Evolutionary conservation across 2,329 filamentous ascomycete genomes (phyloP), one percentile per base, ranked within the genome.

Genomic region (Trichoderma sp.): DNA sequence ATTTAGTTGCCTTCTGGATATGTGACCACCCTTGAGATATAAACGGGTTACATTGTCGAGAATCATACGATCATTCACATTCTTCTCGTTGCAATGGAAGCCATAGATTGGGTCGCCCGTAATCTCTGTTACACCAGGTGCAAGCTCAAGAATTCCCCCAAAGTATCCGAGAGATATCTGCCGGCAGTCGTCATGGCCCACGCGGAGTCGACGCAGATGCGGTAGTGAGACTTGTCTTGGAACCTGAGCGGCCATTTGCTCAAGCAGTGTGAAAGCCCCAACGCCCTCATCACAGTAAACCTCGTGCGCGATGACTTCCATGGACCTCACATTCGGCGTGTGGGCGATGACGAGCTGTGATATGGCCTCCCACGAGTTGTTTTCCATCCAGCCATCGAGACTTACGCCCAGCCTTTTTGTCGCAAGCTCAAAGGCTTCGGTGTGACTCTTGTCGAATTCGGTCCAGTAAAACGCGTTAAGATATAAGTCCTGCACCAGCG

Each of bases 61-160:
- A 69, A 33, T 12, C 12, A 69, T 18, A 8, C n/a, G 45, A 8
- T 38, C 14, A 38, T 69, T 69, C 14, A 27, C 9, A 29, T 5
- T 8, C 45, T 33, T 6, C 31, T 59, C 66, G 31, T 33, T 45
- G 12, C 45, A 56, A 24, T 68, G 5, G 4, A 56, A n/a, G 12
- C 65, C 65, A 14, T 68, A 68, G 29, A 45, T 53, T 24, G 65
- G 65, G 6, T 29, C 31, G 27, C 50, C 21, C 12, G 7, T 56
- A 21, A 69, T 11, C n/a, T 56, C 50, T 4, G 4, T 21, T 16
- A 69, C 18, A 8, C 16, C 7, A 3, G 66, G 50, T 14, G 66
- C 66, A 69, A 69, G 50, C 31, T 69, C 29, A 50, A 69, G 53
- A 38, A 69, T 59, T 1, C 66, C 66, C 11, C 66, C 66, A 69